A percentile compares a stretch with the other conserved stretches of the same genome.
Evolutionary conservation across 371 early-diverging fungal genomes (phyloP).

Genomic region (Rhizopus sp.): DNA sequence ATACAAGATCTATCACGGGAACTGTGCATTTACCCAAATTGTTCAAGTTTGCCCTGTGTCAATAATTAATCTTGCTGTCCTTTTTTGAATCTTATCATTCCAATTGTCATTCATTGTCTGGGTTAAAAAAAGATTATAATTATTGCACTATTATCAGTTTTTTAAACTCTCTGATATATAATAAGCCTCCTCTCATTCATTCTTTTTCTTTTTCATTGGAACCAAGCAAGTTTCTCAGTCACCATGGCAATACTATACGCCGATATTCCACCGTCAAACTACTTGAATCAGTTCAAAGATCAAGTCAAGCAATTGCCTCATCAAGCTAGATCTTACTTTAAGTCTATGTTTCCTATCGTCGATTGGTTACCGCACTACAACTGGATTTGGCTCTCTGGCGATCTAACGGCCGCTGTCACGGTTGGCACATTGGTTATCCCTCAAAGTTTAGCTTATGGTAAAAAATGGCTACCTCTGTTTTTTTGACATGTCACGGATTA

Average conservation of each 20-base stretch:
- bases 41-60: too few species aligned
- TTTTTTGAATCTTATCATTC: neutral
- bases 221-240: neutral
- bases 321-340: conserved; percentile 24
- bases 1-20: too few species aligned
- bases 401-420: conserved; percentile 73
- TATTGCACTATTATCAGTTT: neutral
- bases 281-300: conserved; percentile 12
- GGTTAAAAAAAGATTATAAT: neutral
- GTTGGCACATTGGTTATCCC: conserved; percentile 79
- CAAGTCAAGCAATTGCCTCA: conserved; percentile 10
- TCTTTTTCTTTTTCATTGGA: conserved; percentile 10
- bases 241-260: conserved; percentile 23
- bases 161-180: too few species aligned
- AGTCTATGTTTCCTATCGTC: conserved; percentile 60
- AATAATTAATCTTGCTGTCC: too few species aligned
- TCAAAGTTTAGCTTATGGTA: conserved; percentile 80
- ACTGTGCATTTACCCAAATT: too few species aligned
- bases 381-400: conserved; percentile 66
- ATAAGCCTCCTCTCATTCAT: neutral
- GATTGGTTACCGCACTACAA: conserved; percentile 78
- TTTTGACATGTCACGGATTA: neutral
- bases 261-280: conserved; percentile 18
- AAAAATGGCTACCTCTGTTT: neutral
- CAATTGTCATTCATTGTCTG: neutral